Conservation (phyloP, 257 asterid genomes). For the Rauvolfia tetraphylla region DNA sequence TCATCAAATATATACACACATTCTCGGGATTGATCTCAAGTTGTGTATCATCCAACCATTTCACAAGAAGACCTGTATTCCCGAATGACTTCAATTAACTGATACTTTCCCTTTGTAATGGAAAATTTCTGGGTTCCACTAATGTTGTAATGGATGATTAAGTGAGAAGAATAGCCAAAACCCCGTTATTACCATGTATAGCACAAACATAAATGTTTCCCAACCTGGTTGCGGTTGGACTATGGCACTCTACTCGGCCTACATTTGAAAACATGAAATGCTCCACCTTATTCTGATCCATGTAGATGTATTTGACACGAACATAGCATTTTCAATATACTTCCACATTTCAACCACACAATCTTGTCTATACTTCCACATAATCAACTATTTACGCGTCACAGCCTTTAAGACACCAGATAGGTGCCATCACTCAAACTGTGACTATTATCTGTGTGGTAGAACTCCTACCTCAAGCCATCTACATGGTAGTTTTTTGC, state of each 20-base stretch:
- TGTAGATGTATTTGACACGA: background rate
- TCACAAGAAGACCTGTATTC: background rate
- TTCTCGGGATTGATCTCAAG: background rate
- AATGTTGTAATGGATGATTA: background rate
- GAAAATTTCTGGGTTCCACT: background rate
- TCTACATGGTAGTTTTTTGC: background rate
- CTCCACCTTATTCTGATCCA: background rate
- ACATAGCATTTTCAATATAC: background rate
- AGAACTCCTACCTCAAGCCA: background rate
- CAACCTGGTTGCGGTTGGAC: background rate
- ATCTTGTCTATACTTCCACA: background rate
- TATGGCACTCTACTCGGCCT: background rate
- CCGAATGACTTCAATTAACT: background rate
- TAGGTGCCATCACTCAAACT: background rate
- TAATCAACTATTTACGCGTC: background rate
- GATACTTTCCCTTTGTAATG: background rate
- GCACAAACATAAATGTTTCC: background rate
- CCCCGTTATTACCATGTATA: background rate
- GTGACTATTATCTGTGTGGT: background rate
- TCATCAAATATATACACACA: background rate
- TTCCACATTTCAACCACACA: background rate
- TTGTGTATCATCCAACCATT: background rate
- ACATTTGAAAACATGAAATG: background rate
- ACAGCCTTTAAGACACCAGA: background rate
- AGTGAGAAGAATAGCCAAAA: background rate